Evolutionary conservation across 2,329 filamentous ascomycete species (phyloP), one percentile per base, ranked within the genome.

Genomic region (Neofusicoccum umdonicola): DNA sequence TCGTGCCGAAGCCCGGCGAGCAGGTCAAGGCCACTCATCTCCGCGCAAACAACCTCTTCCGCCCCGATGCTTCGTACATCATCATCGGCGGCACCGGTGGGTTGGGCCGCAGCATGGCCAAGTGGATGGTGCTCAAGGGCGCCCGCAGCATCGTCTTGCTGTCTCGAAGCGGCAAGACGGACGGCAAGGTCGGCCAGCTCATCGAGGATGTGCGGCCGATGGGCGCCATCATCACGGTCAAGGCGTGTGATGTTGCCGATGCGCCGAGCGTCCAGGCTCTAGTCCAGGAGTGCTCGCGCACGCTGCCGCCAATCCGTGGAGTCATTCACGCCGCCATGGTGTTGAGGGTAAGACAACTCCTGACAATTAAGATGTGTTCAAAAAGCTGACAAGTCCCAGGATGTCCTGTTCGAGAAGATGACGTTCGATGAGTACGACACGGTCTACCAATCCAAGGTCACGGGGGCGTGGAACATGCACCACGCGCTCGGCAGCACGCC

Each of bases 291-390:
- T 50, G 39, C 31, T 2, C 22, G 3, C 12, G 6, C 15, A 35
- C 17, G 8, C 34, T 66, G 9, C 22, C 17, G 1, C 70, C 71
- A 2, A 68, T 74, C 15, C 66, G 68, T 31, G 73, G 72, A 39
- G 69, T 71, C 41, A 67, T 71, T 27, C 69, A 71, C 17, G 71
- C 67, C 12, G 73, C 72, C 35, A 74, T 74, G 73, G 65, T 73
- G 2, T 65, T 74, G 63, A 63, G 56, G 0, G 48, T 66, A 2
- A 47, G 47, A 35, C 35, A 39, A 64, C 9, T 58, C 61, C 72
- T 72, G 62, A 71, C 72, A 63, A 27, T 66, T 48, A 69, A 72
- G 66, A 64, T 56, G 3, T 2, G 0, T 8, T 31, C 34, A 41
- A 37, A 11, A n/a, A 12, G 11, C 51, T 41, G n/a, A 56, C 39